These are phyloP conservation scores for Ottelia alismoides DNA, from an alignment of 106 monocot genomes.

Conservation along the genomic window DNA sequence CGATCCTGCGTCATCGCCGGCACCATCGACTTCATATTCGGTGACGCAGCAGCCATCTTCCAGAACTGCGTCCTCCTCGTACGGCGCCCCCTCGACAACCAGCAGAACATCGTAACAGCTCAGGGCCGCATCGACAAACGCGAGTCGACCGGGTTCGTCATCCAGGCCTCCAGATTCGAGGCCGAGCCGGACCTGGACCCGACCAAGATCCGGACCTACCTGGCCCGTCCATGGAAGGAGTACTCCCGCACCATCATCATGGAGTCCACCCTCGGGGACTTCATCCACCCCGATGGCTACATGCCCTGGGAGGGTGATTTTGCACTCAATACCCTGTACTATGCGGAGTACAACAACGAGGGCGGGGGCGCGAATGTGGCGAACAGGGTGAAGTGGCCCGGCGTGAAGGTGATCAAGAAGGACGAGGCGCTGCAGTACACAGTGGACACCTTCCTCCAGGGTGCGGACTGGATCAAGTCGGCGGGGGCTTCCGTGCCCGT, in stretches of 20 bases:
- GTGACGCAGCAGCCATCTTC: constrained; percentile 60
- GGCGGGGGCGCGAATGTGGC: constrained; percentile 24
- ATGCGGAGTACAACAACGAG: constrained; percentile 35
- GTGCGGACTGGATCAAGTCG: constrained; percentile 24
- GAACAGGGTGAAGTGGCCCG: constrained; percentile 38
- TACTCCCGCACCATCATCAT: constrained; percentile 50
- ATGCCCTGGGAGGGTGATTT: constrained; percentile 58
- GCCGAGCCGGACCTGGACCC: constrained; percentile 17
- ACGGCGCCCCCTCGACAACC: constrained; percentile 45
- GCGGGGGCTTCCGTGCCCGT: constrained; percentile 23
- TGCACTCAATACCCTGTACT: constrained; percentile 33
- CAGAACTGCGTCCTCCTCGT: constrained; percentile 51
- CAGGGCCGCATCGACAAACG: constrained; percentile 46
- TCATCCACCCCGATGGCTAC: constrained; percentile 50
- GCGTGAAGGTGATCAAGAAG: constrained; percentile 22
- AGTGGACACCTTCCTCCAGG: constrained; percentile 20
- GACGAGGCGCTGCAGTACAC: constrained; percentile 25
- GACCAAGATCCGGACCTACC: constrained; percentile 34
- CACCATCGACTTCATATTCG: constrained; percentile 85
- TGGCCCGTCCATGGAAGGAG: constrained; percentile 68
- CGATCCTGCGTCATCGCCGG: constrained; percentile 56
- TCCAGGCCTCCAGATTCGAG: constrained; percentile 51
- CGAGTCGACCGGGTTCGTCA: constrained; percentile 53
- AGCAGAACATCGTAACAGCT: constrained; percentile 65
- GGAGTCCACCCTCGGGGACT: constrained; percentile 39